Conservation (phyloP, 768 basidiomycete species). For the Psilocybe azurescens region DNA sequence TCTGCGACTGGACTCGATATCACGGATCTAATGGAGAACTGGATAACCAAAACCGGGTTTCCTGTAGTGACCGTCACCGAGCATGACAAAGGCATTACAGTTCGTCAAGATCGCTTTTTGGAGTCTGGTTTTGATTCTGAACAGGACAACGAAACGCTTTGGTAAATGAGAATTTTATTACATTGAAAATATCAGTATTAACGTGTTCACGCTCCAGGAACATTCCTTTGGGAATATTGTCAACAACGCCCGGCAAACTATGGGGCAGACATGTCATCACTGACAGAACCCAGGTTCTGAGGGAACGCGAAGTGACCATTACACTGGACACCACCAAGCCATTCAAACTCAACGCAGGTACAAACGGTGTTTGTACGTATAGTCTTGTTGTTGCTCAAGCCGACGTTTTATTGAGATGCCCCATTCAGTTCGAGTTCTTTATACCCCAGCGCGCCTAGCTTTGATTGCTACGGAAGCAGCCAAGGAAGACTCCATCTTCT, state of each 20-base stretch:
- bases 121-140: conserved; percentile 79
- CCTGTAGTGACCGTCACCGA: conserved; percentile 91
- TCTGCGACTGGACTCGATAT: conserved; percentile 78
- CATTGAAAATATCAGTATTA: neutral
- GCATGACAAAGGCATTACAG: conserved; percentile 66
- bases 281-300: conserved; percentile 68
- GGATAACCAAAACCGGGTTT: conserved; percentile 89
- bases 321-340: conserved; percentile 75
- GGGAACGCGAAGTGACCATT: conserved; percentile 70
- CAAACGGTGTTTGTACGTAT: conserved; percentile 84
- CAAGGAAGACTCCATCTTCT: conserved; percentile 65
- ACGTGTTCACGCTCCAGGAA: conserved; percentile 54
- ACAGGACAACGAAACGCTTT: conserved; percentile 87
- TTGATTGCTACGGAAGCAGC: conserved; percentile 83
- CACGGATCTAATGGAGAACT: conserved; percentile 85
- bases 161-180: conserved; percentile 48
- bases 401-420: neutral
- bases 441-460: conserved; percentile 77
- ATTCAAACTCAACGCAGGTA: conserved; percentile 92
- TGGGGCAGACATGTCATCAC: conserved; percentile 36
- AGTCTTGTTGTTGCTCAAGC: neutral
- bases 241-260: conserved; percentile 59
- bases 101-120: conserved; percentile 93
- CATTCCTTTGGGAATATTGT: conserved; percentile 77
- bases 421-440: conserved; percentile 77